Evolutionary conservation across 768 basidiomycete genomes (phyloP), one percentile per base, ranked within the genome.

Genomic region (Trametes coccinea): DNA sequence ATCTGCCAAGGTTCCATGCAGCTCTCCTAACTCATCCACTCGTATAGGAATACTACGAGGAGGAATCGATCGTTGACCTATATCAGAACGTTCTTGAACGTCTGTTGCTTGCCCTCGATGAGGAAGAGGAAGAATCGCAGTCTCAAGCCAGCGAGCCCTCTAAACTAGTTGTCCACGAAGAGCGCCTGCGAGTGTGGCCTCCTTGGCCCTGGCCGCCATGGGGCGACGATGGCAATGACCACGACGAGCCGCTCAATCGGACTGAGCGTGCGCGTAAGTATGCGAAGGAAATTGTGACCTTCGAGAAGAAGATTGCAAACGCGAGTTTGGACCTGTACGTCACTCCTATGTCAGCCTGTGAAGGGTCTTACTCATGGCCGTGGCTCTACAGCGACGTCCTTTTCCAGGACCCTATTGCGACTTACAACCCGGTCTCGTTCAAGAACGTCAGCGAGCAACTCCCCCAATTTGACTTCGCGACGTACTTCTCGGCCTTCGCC

Each of bases 181-280:
- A 78, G 63, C 74, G 66, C 7, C 70, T 56, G 66, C 79, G 76
- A 49, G 77, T 83, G 31, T 91, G 88, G 89, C 90, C 90, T 45
- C 88, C 88, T 41, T 87, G 89, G 88, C 87, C 89, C 14, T 89
- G 89, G 89, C 89, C 91, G 69, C 93, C 93, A 5, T 94, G 90
- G 90, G 87, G 82, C 45, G 85, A 75, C 29, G 85, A 86, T 33
- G 84, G 80, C 16, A 84, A 80, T 39, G 73, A 75, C 16, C 78
- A 81, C 31, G 72, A 70, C 29, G 80, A 79, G 57, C 79, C 82
- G 7, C 73, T 77, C 51, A 85, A 87, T 53, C 76, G 77, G 17
- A 82, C 80, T 0, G 77, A 83, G 57, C 79, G 80, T 59, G 84
- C 88, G 7, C 82, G 78, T 22, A 80, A 83, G 50, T 78, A 95